Percentiles rank a stretch among this genome's conserved stretches.
Conservation (phyloP, 441 rosid species). For the Francoa sonchifolia region DNA sequence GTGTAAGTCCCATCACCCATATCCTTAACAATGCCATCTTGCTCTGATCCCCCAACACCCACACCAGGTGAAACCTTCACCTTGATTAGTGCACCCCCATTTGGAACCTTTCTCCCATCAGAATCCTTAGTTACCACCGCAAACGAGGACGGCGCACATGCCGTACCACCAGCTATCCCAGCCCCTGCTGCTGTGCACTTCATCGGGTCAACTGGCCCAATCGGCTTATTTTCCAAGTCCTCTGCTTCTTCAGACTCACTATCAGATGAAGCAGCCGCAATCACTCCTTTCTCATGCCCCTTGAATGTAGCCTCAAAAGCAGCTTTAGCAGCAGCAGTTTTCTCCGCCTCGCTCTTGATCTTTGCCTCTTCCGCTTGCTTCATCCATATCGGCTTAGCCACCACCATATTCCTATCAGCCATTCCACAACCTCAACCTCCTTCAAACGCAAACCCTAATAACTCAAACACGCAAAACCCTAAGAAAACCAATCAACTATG, state of each 20-base stretch:
- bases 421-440: conserved; percentile 2
- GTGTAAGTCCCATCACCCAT: conserved; percentile 84
- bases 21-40: conserved; percentile 88
- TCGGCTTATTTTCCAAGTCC: conserved; percentile 58
- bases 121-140: conserved; percentile 73
- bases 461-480: neutral
- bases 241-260: conserved; percentile 66
- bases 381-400: conserved; percentile 74
- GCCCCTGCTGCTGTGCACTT: conserved; percentile 88
- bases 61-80: conserved; percentile 81
- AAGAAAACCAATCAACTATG: neutral
- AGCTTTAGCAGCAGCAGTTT: conserved; percentile 86
- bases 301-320: conserved; percentile 94
- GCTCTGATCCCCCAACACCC: conserved; percentile 90
- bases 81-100: conserved; percentile 61
- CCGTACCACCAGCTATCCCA: conserved; percentile 96
- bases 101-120: conserved; percentile 74
- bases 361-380: conserved; percentile 96
- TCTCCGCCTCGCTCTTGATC: conserved; percentile 82
- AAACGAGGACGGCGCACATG: conserved; percentile 73
- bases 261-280: conserved; percentile 36
- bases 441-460: neutral
- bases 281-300: conserved; percentile 32
- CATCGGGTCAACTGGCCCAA: conserved; percentile 76
- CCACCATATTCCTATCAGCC: conserved; percentile 39